A percentile compares a stretch with the other conserved stretches of the same genome.
Conservation (phyloP, 306 rosid species). For the Quercus mongolica region DNA sequence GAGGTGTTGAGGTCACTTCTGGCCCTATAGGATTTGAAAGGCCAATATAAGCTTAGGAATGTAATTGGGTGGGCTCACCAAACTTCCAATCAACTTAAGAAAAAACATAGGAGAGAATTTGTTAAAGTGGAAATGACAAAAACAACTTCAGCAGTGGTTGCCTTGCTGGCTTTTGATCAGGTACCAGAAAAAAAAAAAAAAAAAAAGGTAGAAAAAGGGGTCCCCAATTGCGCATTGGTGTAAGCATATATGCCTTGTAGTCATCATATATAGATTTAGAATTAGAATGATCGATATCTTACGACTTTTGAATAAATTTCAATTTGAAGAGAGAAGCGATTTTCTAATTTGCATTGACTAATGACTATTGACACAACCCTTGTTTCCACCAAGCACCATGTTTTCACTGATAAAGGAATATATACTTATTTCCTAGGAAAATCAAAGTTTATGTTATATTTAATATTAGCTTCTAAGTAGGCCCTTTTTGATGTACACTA, state of each 20-base stretch:
- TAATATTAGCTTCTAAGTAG: too few relatives aligned
- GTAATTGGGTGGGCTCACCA: not conserved
- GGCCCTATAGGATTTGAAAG: slow-evolving; percentile 56
- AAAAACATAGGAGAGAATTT: not conserved
- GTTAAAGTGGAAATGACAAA: not conserved
- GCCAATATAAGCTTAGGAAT: slow-evolving; percentile 15
- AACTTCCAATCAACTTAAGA: not conserved
- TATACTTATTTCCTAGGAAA: not conserved
- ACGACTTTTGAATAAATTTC: not conserved
- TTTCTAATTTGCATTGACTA: not conserved
- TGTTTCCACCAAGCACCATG: not conserved
- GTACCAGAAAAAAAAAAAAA: not conserved
- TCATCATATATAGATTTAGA: not conserved
- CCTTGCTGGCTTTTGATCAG: not conserved
- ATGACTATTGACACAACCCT: not conserved
- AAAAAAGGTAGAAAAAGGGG: not conserved
- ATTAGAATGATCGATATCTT: not conserved
- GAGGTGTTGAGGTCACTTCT: slow-evolving; percentile 23
- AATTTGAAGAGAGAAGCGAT: not conserved
- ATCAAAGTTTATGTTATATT: too few relatives aligned
- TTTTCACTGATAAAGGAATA: not conserved
- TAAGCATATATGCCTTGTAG: not conserved
- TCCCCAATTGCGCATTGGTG: not conserved
- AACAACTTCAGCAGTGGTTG: not conserved
- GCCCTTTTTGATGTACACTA: too few relatives aligned